Conservation (phyloP, 140 eudicot species). For the Flaveria floridana region DNA sequence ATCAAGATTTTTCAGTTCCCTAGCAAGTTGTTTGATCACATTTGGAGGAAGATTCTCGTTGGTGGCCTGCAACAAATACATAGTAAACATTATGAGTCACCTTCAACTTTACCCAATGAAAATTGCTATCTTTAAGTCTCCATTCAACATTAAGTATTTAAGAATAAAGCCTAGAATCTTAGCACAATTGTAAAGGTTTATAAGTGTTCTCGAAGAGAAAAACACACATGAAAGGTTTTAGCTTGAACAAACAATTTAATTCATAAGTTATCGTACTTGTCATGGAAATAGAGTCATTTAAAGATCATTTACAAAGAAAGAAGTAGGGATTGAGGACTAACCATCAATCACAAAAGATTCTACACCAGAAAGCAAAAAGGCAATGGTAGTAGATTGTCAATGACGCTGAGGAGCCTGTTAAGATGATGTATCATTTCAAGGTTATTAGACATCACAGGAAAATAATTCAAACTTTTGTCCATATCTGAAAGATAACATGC, state of each 20-base stretch:
- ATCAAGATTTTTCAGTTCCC: constrained; percentile 21
- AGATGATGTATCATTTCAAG: constrained; percentile 28
- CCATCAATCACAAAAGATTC: constrained; percentile 36
- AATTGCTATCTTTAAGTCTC: neutral
- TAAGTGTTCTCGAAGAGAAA: neutral
- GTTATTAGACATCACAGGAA: constrained; percentile 20
- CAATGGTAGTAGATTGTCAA: constrained; percentile 17
- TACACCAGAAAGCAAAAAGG: constrained; percentile 6
- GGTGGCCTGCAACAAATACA: constrained; percentile 18
- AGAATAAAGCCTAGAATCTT: neutral
- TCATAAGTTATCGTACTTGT: neutral
- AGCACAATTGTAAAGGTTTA: neutral
- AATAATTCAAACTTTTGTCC: neutral
- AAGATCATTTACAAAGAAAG: constrained; percentile 4
- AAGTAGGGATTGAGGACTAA: constrained; percentile 2
- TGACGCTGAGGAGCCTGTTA: constrained; percentile 35
- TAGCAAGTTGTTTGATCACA: constrained; percentile 48
- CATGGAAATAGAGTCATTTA: neutral
- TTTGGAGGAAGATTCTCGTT: constrained; percentile 26
- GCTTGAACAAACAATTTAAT: neutral
- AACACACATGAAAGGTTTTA: constrained; percentile 10
- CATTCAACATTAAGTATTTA: constrained; percentile 14
- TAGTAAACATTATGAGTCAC: neutral
- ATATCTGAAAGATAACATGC: neutral
- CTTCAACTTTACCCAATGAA: constrained; percentile 5